Evolutionary conservation across 495 filamentous ascomycete species (phyloP).

Genomic region (Penicillium macrosclerotiorum): DNA sequence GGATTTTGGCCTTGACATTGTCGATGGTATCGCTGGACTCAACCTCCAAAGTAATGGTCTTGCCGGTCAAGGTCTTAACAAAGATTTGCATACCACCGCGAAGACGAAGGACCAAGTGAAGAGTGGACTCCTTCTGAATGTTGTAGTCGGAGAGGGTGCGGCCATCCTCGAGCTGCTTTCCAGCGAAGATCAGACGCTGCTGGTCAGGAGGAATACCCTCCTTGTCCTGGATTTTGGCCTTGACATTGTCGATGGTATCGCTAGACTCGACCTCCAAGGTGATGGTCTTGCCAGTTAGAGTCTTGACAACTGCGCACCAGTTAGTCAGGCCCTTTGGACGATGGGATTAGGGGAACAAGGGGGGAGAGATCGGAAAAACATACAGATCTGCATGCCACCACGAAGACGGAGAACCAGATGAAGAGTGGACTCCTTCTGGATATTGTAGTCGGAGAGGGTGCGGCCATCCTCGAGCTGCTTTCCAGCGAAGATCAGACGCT

Average conservation of each 20-base stretch:
- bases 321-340: conserved; percentile 12
- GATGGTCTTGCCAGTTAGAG: conserved; percentile 95
- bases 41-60: conserved; percentile 70
- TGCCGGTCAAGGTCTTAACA: conserved; percentile 70
- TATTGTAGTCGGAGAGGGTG: conserved; percentile 96
- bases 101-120: conserved; percentile 67
- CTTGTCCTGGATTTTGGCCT: conserved; percentile 77
- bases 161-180: conserved; percentile 71
- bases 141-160: conserved; percentile 72
- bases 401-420: conserved; percentile 96
- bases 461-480: conserved; percentile 98
- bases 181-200: conserved; percentile 71
- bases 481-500: conserved; percentile 97
- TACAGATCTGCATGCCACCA: conserved; percentile 98
- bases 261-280: conserved; percentile 96
- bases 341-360: background rate
- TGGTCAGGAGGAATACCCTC: conserved; percentile 77
- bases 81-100: conserved; percentile 76
- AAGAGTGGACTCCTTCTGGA: conserved; percentile 96
- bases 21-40: conserved; percentile 91
- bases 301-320: conserved; percentile 65
- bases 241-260: conserved; percentile 96
- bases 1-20: conserved; percentile 97
- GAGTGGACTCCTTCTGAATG: conserved; percentile 71
- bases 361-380: conserved; percentile 28